Evolutionary conservation across 768 basidiomycete species (phyloP), one percentile per base, ranked within the genome.

Genomic region (Mrakia frigida): DNA sequence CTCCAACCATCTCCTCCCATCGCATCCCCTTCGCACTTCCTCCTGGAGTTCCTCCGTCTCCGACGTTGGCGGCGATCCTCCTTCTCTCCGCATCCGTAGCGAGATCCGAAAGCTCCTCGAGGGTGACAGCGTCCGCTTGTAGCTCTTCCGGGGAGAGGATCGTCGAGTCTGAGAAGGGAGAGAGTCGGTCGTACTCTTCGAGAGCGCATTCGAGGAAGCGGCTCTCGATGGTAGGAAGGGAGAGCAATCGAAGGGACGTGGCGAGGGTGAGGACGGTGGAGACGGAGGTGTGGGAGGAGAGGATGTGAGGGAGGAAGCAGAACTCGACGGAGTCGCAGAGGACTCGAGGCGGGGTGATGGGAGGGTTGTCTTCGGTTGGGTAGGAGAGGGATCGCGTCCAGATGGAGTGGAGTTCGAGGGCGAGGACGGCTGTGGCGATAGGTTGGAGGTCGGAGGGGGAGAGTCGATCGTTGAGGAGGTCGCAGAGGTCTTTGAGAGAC

Each of bases 1-100:
- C 73, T 31, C 73, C 73, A 23, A 74, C 63, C 41, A 74, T 43
- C 59, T 74, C 73, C 43, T 74, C 73, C 56, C 56, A 74, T 31
- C 73, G 35, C 46, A 74, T 74, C 31, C 35, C 73, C 41, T 35
- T 41, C 28, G 53, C 70, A 35, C 35, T 72, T 59, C 33, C 53
- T 56, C 70, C 52, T 14, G 43, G 70, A 3, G 52, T 56, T 14
- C 46, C 52, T 25, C 65, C 39, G 9, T 41, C 37, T 23, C 35
- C 37, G 14, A 39, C 9, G 37, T 39, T 14, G 35, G 18, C 25
- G 16, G 65, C 70, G 35, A 50, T 35, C 39, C 53, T 46, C 21
- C 70, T 28, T 35, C 33, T 72, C 53, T 72, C 70, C 18, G 70
- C 50, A 13, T 72, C 70, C 33, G 46, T 35, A 4, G 50, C 46